Conservation (phyloP, 2,329 filamentous ascomycete genomes). For the Camptophora hylomeconis region DNA sequence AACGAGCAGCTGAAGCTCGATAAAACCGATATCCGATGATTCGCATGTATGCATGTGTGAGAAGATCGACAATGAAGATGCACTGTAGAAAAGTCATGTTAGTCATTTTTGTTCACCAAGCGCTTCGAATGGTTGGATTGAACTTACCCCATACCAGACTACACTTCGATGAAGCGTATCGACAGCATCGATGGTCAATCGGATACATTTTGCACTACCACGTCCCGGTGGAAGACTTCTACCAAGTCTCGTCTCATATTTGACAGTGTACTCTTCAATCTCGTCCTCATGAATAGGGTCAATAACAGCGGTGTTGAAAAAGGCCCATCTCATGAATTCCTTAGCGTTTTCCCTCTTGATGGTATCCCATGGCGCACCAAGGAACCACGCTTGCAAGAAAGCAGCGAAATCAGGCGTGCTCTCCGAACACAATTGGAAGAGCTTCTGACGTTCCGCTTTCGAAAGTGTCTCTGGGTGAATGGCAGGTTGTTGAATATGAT, state of each 20-base stretch:
- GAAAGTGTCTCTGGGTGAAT: constrained; percentile 35
- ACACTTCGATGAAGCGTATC: constrained; percentile 48
- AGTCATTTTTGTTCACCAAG: background rate
- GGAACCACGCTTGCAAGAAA: constrained; percentile 54
- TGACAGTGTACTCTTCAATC: constrained; percentile 41
- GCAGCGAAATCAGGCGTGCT: constrained; percentile 42
- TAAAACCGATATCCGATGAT: constrained; percentile 7
- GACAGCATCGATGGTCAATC: constrained; percentile 52
- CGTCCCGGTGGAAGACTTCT: constrained; percentile 39
- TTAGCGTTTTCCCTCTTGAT: constrained; percentile 55
- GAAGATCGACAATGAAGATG: constrained; percentile 39
- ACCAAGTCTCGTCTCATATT: constrained; percentile 41
- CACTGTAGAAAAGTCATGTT: constrained; percentile 19
- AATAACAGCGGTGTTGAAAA: constrained; percentile 36
- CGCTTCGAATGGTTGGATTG: background rate
- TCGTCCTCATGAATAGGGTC: constrained; percentile 35
- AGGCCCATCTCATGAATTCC: constrained; percentile 56
- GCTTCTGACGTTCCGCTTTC: constrained; percentile 34
- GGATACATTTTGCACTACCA: constrained; percentile 43
- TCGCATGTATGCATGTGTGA: constrained; percentile 6
- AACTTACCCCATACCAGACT: constrained; percentile 47
- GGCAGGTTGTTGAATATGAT: constrained; percentile 39
- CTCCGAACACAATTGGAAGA: constrained; percentile 45
- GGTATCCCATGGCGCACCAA: constrained; percentile 43
- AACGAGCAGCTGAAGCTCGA: constrained; percentile 6